Evolutionary conservation across 2,329 filamentous ascomycete genomes (phyloP), one percentile per base, ranked within the genome.

Genomic region (Xylaria sp.): DNA sequence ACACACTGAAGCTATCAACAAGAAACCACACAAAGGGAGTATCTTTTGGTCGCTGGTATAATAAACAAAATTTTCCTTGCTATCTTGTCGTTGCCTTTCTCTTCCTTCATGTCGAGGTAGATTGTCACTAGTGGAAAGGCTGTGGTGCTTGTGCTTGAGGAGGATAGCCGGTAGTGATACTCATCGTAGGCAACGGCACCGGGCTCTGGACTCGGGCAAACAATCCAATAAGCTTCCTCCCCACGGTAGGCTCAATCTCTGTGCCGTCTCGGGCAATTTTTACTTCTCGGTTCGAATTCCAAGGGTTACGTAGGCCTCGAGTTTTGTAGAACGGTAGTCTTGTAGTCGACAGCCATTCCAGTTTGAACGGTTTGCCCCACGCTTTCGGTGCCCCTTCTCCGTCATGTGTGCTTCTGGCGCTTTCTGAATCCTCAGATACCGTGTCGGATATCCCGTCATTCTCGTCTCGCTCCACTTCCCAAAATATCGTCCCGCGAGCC

Each of bases 211-310:
- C 77, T 17, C 85, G 81, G 73, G 92, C 90, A 78, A 98, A 97
- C 74, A 97, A 86, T 50, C 89, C 89, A 69, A 96, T 84, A 61
- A 98, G 81, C 73, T 88, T 88, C 73, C 89, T 88, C 5, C 94
- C 95, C 49, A 97, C 87, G 33, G 84, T 87, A 31, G 94, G 92
- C 79, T 98, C 95, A 60, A 98, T 83, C 78, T 98, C 95, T 0
- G 95, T 98, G 1, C 95, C 95, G 74, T 98, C 95, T 73, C 95
- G 87, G 27, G 95, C 95, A 76, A 98, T 97, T 80, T 98, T 98
- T 69, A 98, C 92, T 76, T 98, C 95, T 59, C 95, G 85, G 75
- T 97, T 97, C 4, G 93, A 92, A 78, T 98, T 98, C 93, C 94
- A 97, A 0, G 93, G 92, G 76, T 98, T 98, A 38, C 94, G 87